Base-by-base conservation (phyloP, 345 rosid species). In the Carallia pectinifolia region DNA sequence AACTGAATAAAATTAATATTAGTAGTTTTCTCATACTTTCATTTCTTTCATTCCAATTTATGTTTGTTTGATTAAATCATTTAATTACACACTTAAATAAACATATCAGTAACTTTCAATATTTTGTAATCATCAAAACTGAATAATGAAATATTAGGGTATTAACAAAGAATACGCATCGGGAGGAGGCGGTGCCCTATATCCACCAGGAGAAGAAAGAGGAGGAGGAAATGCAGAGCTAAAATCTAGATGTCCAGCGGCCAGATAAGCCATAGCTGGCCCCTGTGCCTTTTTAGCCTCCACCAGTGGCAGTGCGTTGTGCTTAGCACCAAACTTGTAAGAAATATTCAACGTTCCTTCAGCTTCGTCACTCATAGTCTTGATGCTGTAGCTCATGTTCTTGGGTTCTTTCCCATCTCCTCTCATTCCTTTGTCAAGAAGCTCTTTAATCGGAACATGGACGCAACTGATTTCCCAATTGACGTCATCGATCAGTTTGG, bases 381-480 rank as follows among this genome's bases (percentile, higher is more conserved):
- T 70, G 37, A 82, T 81, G 27, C 62, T 34, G 59, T 80, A 84
- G 19, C 72, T 74, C 15, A 73, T 47, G 23, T 23, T 23, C 23
- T 23, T 23, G 23, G 23, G 23, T n/a, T 53, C 59, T 44, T 55
- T 67, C 3, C 4, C 62, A 7, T 58, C 65, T 2, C 59, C 76
- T 0, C 23, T 23, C 23, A 23, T 23, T 12, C 31, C 44, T 19
- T 9, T 61, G 0, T 66, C 71, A 61, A 87, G 79, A 33, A 91
- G 81, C 53, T 88, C 92, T 70, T 86, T 85, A 63, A 85, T 18
- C 23, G 90, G 88, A 8, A 92, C 79, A 12, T 66, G 69, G 15
- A 83, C 85, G 47, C 81, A 77, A 0, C 96, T 90, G 60, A 89
- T 74, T 85, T 88, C 30, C 86, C 87, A 13, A 84, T 1, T 90